A percentile compares a stretch with the other conserved stretches of the same genome.
phyloP scores from a whole-genome alignment of 106 monocot species.

The Alisma plantagoaquatica region DNA sequence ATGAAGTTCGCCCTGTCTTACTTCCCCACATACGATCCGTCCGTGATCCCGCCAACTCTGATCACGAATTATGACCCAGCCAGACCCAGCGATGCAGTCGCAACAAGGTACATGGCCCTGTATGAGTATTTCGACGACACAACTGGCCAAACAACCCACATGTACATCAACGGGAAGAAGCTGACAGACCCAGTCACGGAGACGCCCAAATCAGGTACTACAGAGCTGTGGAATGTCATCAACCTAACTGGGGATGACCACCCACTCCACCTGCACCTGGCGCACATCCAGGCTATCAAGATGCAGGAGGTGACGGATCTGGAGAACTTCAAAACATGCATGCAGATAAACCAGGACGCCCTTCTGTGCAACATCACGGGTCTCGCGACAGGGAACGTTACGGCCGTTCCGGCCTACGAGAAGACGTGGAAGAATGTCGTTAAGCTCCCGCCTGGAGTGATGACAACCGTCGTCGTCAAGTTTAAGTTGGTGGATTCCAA shows the following conservation, averaged over 20 bases:
- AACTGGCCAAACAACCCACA: not conserved
- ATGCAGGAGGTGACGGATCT: not conserved
- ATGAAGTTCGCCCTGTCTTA: slow-evolving; percentile 8
- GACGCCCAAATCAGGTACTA: not conserved
- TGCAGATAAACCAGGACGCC: slow-evolving; percentile 1
- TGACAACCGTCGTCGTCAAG: slow-evolving; percentile 5
- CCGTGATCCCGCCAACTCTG: not conserved
- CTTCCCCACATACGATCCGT: not conserved
- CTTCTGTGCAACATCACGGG: too few relatives aligned
- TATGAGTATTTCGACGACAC: slow-evolving; percentile 3
- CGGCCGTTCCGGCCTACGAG: slow-evolving; percentile 1
- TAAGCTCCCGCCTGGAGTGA: slow-evolving; percentile 6
- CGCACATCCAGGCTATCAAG: too few relatives aligned
- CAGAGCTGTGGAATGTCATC: slow-evolving; percentile 13
- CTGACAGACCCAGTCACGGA: slow-evolving; percentile 13
- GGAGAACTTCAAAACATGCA: slow-evolving; percentile 1
- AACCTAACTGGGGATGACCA: too few relatives aligned
- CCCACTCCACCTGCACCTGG: too few relatives aligned
- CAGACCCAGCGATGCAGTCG: not conserved
- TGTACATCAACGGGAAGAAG: slow-evolving; percentile 5
- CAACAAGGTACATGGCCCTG: not conserved
- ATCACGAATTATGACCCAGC: not conserved
- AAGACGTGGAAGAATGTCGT: slow-evolving; percentile 13
- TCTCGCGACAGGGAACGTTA: slow-evolving; percentile 1
- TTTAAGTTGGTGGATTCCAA: slow-evolving; percentile 3